Base-by-base conservation (phyloP, 2,329 filamentous ascomycete genomes). In the Bipolaris cookei region DNA sequence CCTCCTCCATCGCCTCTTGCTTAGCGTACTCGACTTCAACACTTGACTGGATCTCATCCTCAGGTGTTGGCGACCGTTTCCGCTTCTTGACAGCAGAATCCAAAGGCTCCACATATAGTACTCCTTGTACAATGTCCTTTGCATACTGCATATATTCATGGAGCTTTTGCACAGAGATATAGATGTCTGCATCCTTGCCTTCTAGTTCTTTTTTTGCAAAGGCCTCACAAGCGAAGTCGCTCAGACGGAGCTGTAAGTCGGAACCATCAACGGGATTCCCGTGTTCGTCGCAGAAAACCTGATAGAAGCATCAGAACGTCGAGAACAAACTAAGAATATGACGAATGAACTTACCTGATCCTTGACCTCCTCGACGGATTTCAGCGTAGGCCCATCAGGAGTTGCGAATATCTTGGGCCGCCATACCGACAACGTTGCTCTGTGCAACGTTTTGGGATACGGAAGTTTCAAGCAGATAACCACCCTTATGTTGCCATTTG, bases 211-310 rank as follows among this genome's bases (percentile, higher is more conserved):
- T 37, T 42, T 46, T n/a, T 18, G 28, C 25, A 46, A 32, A 16
- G 10, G 20, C 32, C 6, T 32, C 28, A 8, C 34, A 37, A 6
- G 34, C 34, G n/a, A 37, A 37, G 34, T 37, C 34, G 13, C 10
- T 14, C 34, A 37, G 34, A 14, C 14, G 34, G 13, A 37, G 34
- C 34, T 16, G 41, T 60, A 28, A n/a, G 52, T 47, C 34, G 11
- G 10, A 13, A 13, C 14, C 10, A 37, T 2, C 14, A 37, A 13
- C 14, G 34, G 58, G 47, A 42, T 64, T 60, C 28, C 64, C 64
- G 39, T 65, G 5, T 2, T 61, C 51, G 34, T 72, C 58, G 37
- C 71, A 70, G 58, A 73, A 71, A 38, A 58, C 55, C 68, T 67
- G 54, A 56, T 62, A 48, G 32, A 58, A 21, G 45, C 32, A 46